A percentile compares a stretch with the other conserved stretches of the same genome.
Conservation (phyloP, 345 rosid species). For the Trapa bicornis region DNA sequence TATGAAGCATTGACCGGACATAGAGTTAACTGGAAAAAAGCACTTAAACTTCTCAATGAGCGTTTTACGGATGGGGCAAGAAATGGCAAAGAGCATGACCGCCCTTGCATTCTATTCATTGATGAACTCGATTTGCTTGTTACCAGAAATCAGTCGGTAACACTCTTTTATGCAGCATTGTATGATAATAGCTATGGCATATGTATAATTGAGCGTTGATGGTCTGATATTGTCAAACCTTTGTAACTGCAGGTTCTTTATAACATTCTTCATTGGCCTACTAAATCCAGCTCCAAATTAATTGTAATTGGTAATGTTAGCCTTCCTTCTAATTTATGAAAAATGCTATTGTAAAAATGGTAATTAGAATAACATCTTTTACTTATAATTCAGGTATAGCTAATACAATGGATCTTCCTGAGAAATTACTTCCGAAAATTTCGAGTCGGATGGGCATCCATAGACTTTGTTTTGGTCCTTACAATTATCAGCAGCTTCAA, state of each 20-base stretch:
- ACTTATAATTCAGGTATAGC: slow-evolving; percentile 56
- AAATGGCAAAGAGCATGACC: slow-evolving; percentile 43
- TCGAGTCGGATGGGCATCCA: slow-evolving; percentile 96
- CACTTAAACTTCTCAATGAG: slow-evolving; percentile 62
- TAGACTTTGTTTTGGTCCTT: slow-evolving; percentile 94
- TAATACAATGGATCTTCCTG: slow-evolving; percentile 98
- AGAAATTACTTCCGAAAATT: slow-evolving; percentile 91
- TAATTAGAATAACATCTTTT: slow-evolving; percentile 2
- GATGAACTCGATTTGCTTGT: slow-evolving; percentile 97
- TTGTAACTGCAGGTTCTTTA: slow-evolving; percentile 46
- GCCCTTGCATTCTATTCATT: slow-evolving; percentile 82
- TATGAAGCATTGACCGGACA: slow-evolving; percentile 92
- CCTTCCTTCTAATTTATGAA: slow-evolving; percentile 1
- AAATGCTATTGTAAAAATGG: background rate
- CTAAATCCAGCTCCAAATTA: slow-evolving; percentile 69
- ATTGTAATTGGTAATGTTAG: slow-evolving; percentile 54
- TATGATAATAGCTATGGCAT: background rate
- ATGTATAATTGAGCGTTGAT: background rate
- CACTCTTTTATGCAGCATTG: slow-evolving; percentile 6
- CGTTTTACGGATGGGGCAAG: slow-evolving; percentile 63
- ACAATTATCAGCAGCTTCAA: slow-evolving; percentile 80
- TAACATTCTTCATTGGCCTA: slow-evolving; percentile 95
- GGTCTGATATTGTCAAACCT: background rate
- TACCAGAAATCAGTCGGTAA: slow-evolving; percentile 90
- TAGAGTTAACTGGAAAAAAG: slow-evolving; percentile 87